Base-by-base conservation (phyloP, 164 flowering plant species). In the Protea cynaroides region DNA sequence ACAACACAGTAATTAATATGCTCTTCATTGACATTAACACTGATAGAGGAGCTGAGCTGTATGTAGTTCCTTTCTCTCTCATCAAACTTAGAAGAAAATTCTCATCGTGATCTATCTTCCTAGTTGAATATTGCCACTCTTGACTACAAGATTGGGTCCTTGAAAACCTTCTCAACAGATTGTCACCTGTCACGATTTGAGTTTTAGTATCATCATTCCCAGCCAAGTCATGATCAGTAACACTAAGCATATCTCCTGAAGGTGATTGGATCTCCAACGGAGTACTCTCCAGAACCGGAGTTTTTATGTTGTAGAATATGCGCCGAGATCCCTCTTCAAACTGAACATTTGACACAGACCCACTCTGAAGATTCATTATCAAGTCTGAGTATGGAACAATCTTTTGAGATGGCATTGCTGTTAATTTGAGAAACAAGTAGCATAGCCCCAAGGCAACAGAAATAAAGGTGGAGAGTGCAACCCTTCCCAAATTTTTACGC, bases 271-370 rank as follows among this genome's bases (percentile, higher is more conserved):
- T 81, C 53, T 73, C 84, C 13, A 24, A 49, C 24, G 59, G 54
- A 61, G 63, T 13, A 59, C 62, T 62, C 54, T 70, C 81, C 49
- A n/a, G 24, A 68, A 17, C 40, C 65, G 65, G 65, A 37, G 67
- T 40, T 17, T 66, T 72, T 1, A 61, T 77, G 62, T 86, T 88
- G 50, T 73, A 94, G 66, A 76, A 91, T 75, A 94, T 85, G 1
- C 87, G 79, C 7, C 92, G 89, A 59, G 96, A 89, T 18, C 97
- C 99, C 78, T 94, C 97, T 77, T 89, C 96, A 54, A 94, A 81
- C 24, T 85, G 73, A 62, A 91, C 96, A 25, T 79, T 85, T 0
- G 83, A 55, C 24, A 91, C 97, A 62, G 71, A 69, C 60, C 94
- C 92, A 60, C 65, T 75, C 69, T 83, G 86, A 61, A 94, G 84